Base-by-base conservation (phyloP, 495 filamentous ascomycete genomes). In the Parachaetomium inaequale region DNA sequence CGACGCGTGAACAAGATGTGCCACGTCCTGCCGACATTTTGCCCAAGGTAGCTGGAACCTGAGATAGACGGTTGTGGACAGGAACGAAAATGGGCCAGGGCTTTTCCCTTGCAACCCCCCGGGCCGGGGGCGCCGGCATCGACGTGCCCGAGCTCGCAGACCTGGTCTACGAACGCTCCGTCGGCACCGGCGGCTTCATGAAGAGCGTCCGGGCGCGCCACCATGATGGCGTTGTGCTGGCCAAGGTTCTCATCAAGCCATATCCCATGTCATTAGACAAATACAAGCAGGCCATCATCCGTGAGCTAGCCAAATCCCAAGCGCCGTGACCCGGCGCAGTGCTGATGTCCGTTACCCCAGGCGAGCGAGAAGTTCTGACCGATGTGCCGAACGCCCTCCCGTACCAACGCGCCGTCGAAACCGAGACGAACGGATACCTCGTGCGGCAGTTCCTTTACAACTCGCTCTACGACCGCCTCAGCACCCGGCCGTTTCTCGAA, bases 401-500 rank as follows among this genome's bases (percentile, higher is more conserved):
- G 60, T 96, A 96, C 78, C 88, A 96, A 68, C 86, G 91, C 45
- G 85, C 95, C 52, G 77, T 97, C 59, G 93, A 98, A 71, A 98
- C 95, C 4, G 83, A 88, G 55, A 92, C 85, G 8, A 90, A 91
- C 69, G 95, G 92, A 51, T 97, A 93, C 73, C 85, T 99, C 52
- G 90, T 97, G n/a, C 88, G 95, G 53, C 95, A 98, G 72, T 98
- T 89, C 74, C 84, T 96, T 63, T 91, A 97, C 75, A 96, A 90
- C 82, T 96, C 92, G 34, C 83, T 99, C 17, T 99, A 99, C 79
- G 95, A 99, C 78, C 88, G 94, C 31, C 87, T 98, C 66, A 92
- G 93, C 70, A 98, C 93, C 11, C 86, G 95, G n/a, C 95, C 95
- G 7, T 98, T 98, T 70, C 81, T 97, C 15, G 95, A 98, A 74